Base-by-base conservation (phyloP, 2,329 filamentous ascomycete genomes). In the Colletotrichum musicola region DNA sequence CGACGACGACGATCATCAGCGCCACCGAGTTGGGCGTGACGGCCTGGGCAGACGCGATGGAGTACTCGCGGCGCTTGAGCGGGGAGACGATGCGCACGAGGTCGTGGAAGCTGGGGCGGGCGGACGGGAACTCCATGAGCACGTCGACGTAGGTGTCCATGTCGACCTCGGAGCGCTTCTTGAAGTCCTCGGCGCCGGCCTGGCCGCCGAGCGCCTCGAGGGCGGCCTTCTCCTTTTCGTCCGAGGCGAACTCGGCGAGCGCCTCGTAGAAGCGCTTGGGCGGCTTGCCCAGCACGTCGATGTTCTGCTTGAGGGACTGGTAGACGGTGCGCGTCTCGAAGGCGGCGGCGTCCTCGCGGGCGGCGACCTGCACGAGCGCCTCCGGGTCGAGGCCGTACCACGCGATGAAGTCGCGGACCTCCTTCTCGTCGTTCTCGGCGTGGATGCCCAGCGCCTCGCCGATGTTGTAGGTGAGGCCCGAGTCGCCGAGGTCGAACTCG, bases 201-300 rank as follows among this genome's bases (percentile, higher is more conserved):
- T 91, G 88, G 62, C 92, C 89, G 71, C 90, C 93, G 4, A 99
- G 88, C 20, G 90, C 87, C 47, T 91, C 86, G 18, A 99, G 90
- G 77, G 92, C 90, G 76, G 90, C 90, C 87, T 92, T 93, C 84
- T 99, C 94, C 27, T 88, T 86, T 75, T 94, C 90, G 73, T 98
- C 93, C 14, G 87, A 88, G 35, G 96, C 94, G 74, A 94, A 97
- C 72, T 95, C 93, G 49, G 95, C 90, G 53, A 99, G 88, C 1
- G 91, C 86, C 82, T 99, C 96, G 84, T 98, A 99, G 88, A 99
- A 99, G 71, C 93, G 92, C 89, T 99, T 99, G 58, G 95, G 94
- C 38, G 96, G 96, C 77, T 95, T 94, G 76, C 96, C 96, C 75
- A 98, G 97, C 77, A 99, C 96, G 81, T 99, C 96, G 63, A 99